phyloP scores from a whole-genome alignment of 2,329 filamentous ascomycete genomes.

The Blumeria hordei region DNA sequence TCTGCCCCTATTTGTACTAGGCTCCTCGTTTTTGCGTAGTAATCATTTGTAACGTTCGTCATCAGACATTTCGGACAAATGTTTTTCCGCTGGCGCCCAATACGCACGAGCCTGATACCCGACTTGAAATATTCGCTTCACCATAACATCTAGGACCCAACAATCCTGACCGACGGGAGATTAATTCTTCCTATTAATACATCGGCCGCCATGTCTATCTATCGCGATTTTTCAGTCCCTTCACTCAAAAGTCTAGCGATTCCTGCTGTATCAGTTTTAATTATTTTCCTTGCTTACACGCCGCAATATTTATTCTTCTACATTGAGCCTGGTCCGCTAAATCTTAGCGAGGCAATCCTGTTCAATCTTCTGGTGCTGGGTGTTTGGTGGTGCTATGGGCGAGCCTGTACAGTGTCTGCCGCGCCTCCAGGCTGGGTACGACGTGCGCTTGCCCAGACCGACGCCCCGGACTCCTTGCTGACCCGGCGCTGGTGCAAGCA shows the following conservation, averaged over 20 bases:
- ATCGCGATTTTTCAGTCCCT: background rate
- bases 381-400: slow-evolving; percentile 47
- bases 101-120: too few relatives aligned
- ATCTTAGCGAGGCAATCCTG: slow-evolving; percentile 26
- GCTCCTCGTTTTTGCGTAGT: too few relatives aligned
- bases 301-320: slow-evolving; percentile 47
- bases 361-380: slow-evolving; percentile 43
- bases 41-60: too few relatives aligned
- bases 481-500: slow-evolving; percentile 44
- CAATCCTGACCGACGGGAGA: too few relatives aligned
- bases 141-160: too few relatives aligned
- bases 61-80: too few relatives aligned
- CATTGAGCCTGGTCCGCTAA: slow-evolving; percentile 35
- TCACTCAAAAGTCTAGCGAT: slow-evolving; percentile 28
- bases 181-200: too few relatives aligned
- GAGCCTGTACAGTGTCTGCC: slow-evolving; percentile 30
- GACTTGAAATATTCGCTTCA: too few relatives aligned
- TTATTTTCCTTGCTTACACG: slow-evolving; percentile 44
- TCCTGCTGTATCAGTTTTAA: slow-evolving; percentile 40
- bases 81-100: too few relatives aligned
- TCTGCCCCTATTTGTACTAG: too few relatives aligned
- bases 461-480: slow-evolving; percentile 8
- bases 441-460: slow-evolving; percentile 2
- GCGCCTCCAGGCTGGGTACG: slow-evolving; percentile 23
- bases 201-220: too few relatives aligned